These are phyloP conservation scores for Cyamopsis tetragonoloba DNA, from an alignment of 306 rosid species.

Conservation along the genomic window DNA sequence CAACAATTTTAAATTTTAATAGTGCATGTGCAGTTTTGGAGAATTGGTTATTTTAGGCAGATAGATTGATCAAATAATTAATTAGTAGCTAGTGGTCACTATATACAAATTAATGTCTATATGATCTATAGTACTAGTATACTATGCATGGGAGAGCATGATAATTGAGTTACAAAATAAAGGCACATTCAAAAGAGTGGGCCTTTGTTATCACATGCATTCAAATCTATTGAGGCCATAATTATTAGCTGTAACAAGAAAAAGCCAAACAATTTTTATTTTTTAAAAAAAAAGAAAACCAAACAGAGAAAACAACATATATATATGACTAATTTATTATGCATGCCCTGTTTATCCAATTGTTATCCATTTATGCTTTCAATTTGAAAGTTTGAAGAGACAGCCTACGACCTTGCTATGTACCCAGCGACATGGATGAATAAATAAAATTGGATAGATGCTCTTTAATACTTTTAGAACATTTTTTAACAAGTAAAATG, in stretches of 20 bases:
- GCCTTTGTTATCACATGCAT: constrained; percentile 24
- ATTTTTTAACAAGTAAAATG: no score
- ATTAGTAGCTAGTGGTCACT: constrained; percentile 18
- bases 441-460: neutral
- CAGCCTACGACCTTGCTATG: constrained; percentile 8
- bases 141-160: constrained; percentile 21
- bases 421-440: neutral
- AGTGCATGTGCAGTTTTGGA: constrained; percentile 8
- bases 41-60: constrained; percentile 10
- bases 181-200: constrained; percentile 10
- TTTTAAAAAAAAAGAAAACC: no score
- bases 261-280: constrained; percentile 11
- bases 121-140: no score
- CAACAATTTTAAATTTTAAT: constrained; percentile 16
- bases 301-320: constrained; percentile 24
- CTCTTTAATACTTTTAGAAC: no score
- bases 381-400: constrained; percentile 18
- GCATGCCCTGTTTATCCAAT: neutral
- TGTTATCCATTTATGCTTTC: neutral
- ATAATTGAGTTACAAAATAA: constrained; percentile 32
- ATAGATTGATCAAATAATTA: constrained; percentile 12
- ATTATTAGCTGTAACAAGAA: constrained; percentile 13
- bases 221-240: constrained; percentile 10
- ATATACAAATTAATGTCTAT: no score
- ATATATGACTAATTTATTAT: neutral